phyloP scores from a whole-genome alignment of 2,329 filamentous ascomycete genomes.

The Microdochium trichocladiopsis region DNA sequence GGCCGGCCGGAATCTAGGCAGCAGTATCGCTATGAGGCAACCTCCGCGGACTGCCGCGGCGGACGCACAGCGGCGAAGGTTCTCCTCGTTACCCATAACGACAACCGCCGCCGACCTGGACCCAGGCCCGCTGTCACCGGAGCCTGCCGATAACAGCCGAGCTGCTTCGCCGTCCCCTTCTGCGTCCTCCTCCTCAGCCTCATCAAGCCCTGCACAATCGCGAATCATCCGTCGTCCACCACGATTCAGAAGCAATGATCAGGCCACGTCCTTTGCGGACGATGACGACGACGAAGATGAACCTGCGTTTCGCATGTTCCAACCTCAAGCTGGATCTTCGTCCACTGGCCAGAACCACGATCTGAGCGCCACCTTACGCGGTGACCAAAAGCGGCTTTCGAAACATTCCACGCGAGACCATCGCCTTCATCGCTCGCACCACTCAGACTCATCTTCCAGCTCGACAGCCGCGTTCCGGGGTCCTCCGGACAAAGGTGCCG shows the following conservation, averaged over 20 bases:
- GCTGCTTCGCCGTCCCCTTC: conserved; percentile 22
- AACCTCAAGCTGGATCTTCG: conserved; percentile 9
- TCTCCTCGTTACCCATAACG: conserved; percentile 37
- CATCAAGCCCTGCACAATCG: conserved; percentile 48
- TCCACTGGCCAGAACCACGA: conserved; percentile 27
- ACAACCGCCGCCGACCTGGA: conserved; percentile 23
- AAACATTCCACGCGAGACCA: conserved; percentile 20
- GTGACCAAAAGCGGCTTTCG: conserved; percentile 27
- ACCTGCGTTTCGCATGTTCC: conserved; percentile 45
- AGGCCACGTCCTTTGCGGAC: conserved; percentile 27
- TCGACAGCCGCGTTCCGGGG: conserved; percentile 34
- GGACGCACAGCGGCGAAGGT: conserved; percentile 28
- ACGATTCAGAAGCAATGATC: conserved; percentile 35
- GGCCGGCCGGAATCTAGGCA: conserved; percentile 20
- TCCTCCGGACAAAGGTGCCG: conserved; percentile 20
- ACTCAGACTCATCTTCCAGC: conserved; percentile 56
- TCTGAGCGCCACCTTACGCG: conserved; percentile 45
- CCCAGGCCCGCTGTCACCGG: conserved; percentile 33
- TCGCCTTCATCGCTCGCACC: conserved; percentile 40
- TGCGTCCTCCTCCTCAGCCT: conserved; percentile 23
- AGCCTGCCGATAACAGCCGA: conserved; percentile 29
- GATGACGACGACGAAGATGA: conserved; percentile 50
- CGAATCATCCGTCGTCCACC: conserved; percentile 54
- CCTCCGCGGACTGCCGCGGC: conserved; percentile 18
- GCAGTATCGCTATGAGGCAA: conserved; percentile 12